Percentiles rank a stretch among this genome's conserved stretches.
Evolutionary conservation across 345 rosid genomes (phyloP).

Genomic region (Mallotus nudiflorus): DNA sequence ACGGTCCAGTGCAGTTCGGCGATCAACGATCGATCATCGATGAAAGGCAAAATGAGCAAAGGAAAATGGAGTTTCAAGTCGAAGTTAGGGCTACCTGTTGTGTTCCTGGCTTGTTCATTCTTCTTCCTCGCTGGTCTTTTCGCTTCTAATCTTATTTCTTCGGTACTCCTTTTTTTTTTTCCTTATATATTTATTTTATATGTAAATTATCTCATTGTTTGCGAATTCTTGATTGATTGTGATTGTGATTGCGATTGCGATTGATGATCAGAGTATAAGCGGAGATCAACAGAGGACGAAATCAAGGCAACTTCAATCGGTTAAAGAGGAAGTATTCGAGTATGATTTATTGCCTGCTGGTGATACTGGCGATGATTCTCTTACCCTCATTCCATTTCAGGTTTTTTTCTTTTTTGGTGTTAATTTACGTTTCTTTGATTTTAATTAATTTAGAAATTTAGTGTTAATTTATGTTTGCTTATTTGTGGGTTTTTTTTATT

Average conservation of each 20-base stretch:
- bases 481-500: background rate
- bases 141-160: slow-evolving; percentile 44
- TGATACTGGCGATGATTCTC: slow-evolving; percentile 48
- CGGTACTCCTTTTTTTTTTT: slow-evolving; percentile 26
- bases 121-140: slow-evolving; percentile 55
- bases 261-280: slow-evolving; percentile 21
- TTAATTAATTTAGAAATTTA: no score
- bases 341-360: slow-evolving; percentile 35
- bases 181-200: background rate
- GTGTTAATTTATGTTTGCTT: background rate
- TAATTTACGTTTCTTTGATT: no score
- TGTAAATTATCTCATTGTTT: background rate
- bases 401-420: slow-evolving; percentile 26
- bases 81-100: slow-evolving; percentile 38
- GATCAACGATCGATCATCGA: slow-evolving; percentile 13
- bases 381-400: slow-evolving; percentile 57
- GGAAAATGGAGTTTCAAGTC: slow-evolving; percentile 32
- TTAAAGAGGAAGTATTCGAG: slow-evolving; percentile 21
- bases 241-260: background rate
- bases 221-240: background rate
- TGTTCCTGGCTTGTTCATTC: slow-evolving; percentile 40
- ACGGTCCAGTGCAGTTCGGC: no score
- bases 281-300: slow-evolving; percentile 21
- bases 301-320: slow-evolving; percentile 31
- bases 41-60: slow-evolving; percentile 36